Evolutionary conservation across 768 basidiomycete genomes (phyloP).

Genomic region (Rhodotorula sphaerocarpa): DNA sequence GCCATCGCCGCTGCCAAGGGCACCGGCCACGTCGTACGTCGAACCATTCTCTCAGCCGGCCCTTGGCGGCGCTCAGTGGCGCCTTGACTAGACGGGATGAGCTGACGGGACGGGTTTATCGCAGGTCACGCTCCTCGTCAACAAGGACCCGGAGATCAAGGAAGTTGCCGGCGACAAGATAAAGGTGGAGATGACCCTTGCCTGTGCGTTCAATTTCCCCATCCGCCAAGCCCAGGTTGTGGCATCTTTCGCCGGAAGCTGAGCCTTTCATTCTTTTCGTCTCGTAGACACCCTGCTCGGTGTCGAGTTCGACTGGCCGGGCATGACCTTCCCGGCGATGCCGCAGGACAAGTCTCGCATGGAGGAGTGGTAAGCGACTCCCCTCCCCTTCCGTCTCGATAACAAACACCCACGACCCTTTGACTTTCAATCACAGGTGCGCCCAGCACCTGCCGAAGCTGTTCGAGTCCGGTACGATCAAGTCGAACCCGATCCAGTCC

Average conservation of each 20-base stretch:
- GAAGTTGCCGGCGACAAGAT: background rate
- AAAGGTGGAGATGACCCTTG: conserved; percentile 13
- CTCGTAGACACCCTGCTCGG: conserved; percentile 21
- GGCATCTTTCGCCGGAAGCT: accelerated
- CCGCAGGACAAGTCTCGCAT: conserved; percentile 11
- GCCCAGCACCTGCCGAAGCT: conserved; percentile 8
- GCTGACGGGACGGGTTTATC: too few relatives aligned
- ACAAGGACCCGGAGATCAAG: conserved; percentile 7
- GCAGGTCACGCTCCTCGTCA: conserved; percentile 11
- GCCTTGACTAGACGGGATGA: too few relatives aligned
- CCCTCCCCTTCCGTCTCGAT: background rate
- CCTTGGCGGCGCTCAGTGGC: too few relatives aligned
- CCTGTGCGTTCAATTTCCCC: conserved; percentile 4
- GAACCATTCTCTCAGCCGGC: too few relatives aligned
- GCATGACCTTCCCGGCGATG: conserved; percentile 9
- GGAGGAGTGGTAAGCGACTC: conserved; percentile 12
- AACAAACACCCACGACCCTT: background rate
- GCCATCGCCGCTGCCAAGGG: background rate
- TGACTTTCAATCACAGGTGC: too few relatives aligned
- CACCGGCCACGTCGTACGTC: conserved; percentile 17
- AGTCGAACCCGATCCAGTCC: conserved; percentile 24
- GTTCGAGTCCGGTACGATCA: conserved; percentile 23
- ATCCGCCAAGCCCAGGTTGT: background rate
- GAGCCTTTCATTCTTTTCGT: too few relatives aligned
- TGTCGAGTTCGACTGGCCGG: conserved; percentile 6